A percentile compares a stretch with the other conserved stretches of the same genome.
Conservation (phyloP, 495 filamentous ascomycete species). For the Penicillium atrosanguineum region DNA sequence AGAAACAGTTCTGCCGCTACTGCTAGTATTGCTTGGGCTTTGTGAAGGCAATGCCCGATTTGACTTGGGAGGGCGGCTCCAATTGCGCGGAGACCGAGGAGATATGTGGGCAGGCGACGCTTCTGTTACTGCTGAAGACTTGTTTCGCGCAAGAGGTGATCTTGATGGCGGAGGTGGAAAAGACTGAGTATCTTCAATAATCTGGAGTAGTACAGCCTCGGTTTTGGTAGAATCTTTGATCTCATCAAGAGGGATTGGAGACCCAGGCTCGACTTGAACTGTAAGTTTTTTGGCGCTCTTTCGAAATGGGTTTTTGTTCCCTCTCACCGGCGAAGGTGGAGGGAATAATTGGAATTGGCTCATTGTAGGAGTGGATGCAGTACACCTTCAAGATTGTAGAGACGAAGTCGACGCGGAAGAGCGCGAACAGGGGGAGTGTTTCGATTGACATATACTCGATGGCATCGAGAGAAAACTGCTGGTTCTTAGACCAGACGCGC, state of each 20-base stretch:
- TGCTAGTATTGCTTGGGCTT: conserved; percentile 9
- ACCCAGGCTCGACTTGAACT: conserved; percentile 25
- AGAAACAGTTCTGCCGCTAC: conserved; percentile 11
- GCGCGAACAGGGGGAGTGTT: conserved; percentile 18
- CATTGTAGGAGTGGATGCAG: conserved; percentile 20
- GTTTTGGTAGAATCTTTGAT: conserved; percentile 31
- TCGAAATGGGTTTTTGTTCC: conserved; percentile 38
- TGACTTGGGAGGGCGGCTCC: conserved; percentile 17
- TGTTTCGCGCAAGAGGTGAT: conserved; percentile 19
- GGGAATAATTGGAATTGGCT: conserved; percentile 57
- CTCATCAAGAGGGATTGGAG: conserved; percentile 38
- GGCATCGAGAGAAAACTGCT: background rate
- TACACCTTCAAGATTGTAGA: background rate
- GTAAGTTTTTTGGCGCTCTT: conserved; percentile 27
- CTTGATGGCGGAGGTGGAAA: conserved; percentile 27
- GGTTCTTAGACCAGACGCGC: conserved; percentile 5
- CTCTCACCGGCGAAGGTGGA: conserved; percentile 40
- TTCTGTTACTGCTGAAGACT: conserved; percentile 15
- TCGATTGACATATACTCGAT: conserved; percentile 25
- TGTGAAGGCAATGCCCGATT: conserved; percentile 17
- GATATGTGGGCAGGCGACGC: conserved; percentile 13
- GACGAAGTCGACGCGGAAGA: background rate
- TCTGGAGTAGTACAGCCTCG: conserved; percentile 38
- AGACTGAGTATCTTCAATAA: conserved; percentile 38
- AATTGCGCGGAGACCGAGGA: conserved; percentile 23